These are phyloP conservation scores for Umbellularia californica DNA, from an alignment of 164 flowering plant genomes.

Conservation along the genomic window DNA sequence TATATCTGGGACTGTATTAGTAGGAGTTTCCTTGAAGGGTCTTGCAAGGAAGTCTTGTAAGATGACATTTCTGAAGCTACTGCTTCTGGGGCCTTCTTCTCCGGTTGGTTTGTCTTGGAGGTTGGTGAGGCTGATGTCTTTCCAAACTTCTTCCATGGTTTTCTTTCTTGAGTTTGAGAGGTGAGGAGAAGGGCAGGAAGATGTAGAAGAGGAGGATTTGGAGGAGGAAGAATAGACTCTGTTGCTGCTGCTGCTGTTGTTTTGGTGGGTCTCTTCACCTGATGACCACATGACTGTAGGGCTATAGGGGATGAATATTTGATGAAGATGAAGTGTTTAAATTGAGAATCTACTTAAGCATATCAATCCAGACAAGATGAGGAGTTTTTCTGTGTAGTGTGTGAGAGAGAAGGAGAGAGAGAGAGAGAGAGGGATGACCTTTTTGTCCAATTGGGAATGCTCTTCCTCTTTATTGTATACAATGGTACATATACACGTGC, in stretches of 20 bases:
- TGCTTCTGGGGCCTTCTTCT: constrained; percentile 6
- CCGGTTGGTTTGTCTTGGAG: constrained; percentile 13
- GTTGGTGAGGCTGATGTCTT: constrained; percentile 36
- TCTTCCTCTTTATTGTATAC: no score
- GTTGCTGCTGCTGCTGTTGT: neutral
- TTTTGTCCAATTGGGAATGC: no score
- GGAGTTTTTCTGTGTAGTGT: no score
- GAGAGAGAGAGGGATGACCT: no score
- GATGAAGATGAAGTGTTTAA: no score
- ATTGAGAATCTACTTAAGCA: no score
- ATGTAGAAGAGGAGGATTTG: neutral
- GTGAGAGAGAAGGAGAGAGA: no score
- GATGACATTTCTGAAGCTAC: constrained; percentile 6
- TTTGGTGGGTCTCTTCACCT: constrained; percentile 3
- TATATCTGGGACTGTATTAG: neutral
- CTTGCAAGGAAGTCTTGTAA: constrained; percentile 29
- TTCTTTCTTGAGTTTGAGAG: constrained; percentile 16
- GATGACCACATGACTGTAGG: constrained; percentile 16
- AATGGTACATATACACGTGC: no score
- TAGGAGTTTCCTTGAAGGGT: constrained; percentile 22
- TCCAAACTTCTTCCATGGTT: constrained; percentile 67
- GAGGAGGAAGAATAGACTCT: neutral
- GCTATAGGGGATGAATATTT: neutral
- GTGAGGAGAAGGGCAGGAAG: constrained; percentile 15
- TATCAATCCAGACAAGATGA: no score